Evolutionary conservation across 345 rosid genomes (phyloP).

Genomic region (Physaria fendleri): DNA sequence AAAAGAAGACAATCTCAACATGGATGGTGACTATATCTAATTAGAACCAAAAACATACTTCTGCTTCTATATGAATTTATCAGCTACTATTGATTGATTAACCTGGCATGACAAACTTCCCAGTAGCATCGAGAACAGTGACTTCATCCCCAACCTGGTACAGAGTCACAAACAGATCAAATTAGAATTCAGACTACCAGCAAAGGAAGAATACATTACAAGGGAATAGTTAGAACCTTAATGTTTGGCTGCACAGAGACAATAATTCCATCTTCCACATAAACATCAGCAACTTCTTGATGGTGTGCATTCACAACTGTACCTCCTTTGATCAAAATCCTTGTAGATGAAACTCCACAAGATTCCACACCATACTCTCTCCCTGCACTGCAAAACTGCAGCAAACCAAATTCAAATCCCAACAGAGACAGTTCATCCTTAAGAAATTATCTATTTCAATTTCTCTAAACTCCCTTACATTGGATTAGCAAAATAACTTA

Average conservation of each 20-base stretch:
- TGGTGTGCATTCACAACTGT: conserved; percentile 84
- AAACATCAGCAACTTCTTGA: conserved; percentile 81
- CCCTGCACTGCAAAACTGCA: conserved; percentile 65
- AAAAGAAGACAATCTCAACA: no score
- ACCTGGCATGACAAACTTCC: conserved; percentile 98
- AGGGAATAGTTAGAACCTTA: conserved; percentile 35
- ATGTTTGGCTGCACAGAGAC: conserved; percentile 65
- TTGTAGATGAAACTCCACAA: conserved; percentile 49
- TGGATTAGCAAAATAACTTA: neutral
- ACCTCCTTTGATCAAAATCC: conserved; percentile 83
- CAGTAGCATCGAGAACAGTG: conserved; percentile 76
- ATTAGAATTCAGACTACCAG: neutral
- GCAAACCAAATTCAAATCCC: neutral
- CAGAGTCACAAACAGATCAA: conserved; percentile 4
- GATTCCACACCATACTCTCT: conserved; percentile 32
- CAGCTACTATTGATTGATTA: neutral
- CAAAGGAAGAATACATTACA: neutral
- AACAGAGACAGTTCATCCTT: neutral
- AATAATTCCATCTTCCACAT: conserved; percentile 73
- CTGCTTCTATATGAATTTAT: neutral
- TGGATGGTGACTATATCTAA: no score
- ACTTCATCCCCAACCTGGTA: conserved; percentile 84
- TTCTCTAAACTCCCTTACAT: neutral
- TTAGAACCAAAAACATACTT: neutral
- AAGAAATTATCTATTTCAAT: neutral